Base-by-base conservation (phyloP, 257 asterid genomes). In the Misopates orontium region DNA sequence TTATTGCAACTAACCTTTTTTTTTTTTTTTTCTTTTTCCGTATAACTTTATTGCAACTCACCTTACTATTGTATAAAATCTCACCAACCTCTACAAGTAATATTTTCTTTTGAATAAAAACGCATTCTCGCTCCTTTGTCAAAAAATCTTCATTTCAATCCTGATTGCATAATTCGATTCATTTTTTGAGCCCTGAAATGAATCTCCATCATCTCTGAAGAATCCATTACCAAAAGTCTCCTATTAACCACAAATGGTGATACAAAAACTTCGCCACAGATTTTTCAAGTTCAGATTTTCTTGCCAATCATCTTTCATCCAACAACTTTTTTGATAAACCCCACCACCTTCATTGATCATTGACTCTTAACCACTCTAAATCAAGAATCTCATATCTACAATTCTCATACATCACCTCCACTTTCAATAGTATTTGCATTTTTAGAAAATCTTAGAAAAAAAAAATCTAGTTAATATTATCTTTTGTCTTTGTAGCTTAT, bases 231-330 rank as follows among this genome's bases (percentile, higher is more conserved):
- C 62, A 23, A 58, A 61, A 36, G 67, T 55, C 45, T 68, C 54
- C 31, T 61, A 58, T 66, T 53, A 77, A 60, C 77, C 78, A 70
- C 78, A 77, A 79, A 82, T 79, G 83, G 70, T 56, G 81, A 61
- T 77, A 12, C 82, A 75, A 75, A 84, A 80, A 41, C 80, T 67
- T 70, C 72, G 86, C 71, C 86, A 75, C 71, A 78, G 91, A 83
- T 86, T 83, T 72, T 89, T 89, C 80, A 87, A 89, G 62, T 89
- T 87, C 79, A 84, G 89, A 19, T 75, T 54, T 66, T 66, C 47
- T 68, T 61, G 53, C 74, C 77, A 82, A 65, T 77, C 10, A 17
- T 65, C 58, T 56, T 28, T 55, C 4, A 45, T 66, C 67, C 54
- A 60, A 66, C 50, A 68, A 18, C 17, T 25, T 47, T 65, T 56